Conservation (phyloP, 768 basidiomycete genomes). For the Kwoniella europaea region DNA sequence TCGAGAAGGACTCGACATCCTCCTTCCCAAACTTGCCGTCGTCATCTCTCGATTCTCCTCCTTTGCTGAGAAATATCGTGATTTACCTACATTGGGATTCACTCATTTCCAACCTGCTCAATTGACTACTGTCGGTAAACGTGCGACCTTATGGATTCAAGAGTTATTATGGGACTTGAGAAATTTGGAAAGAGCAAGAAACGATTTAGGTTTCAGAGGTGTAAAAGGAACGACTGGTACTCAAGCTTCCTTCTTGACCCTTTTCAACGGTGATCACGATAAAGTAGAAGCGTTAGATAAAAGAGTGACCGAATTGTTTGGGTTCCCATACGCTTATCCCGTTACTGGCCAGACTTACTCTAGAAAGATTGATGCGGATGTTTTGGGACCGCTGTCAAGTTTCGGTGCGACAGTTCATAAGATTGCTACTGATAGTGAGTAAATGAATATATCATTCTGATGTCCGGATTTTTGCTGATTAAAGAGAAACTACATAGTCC, state of each 20-base stretch:
- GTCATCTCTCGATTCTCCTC: slow-evolving; percentile 84
- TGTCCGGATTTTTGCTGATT: background rate
- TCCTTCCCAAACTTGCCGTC: slow-evolving; percentile 83
- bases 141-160: slow-evolving; percentile 95
- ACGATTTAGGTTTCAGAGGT: slow-evolving; percentile 94
- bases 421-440: slow-evolving; percentile 81
- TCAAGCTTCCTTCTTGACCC: slow-evolving; percentile 89
- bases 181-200: slow-evolving; percentile 83
- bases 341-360: slow-evolving; percentile 99
- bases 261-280: slow-evolving; percentile 93
- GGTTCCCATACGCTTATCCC: slow-evolving; percentile 93
- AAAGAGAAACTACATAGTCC: slow-evolving; percentile 59
- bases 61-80: slow-evolving; percentile 84
- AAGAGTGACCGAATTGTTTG: slow-evolving; percentile 86
- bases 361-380: slow-evolving; percentile 93
- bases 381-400: slow-evolving; percentile 84
- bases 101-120: slow-evolving; percentile 99
- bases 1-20: slow-evolving; percentile 78
- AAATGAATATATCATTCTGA: background rate
- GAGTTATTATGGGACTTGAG: slow-evolving; percentile 96
- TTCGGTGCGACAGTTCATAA: slow-evolving; percentile 94
- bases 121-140: slow-evolving; percentile 95
- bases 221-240: slow-evolving; percentile 99
- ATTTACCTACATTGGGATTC: slow-evolving; percentile 91
- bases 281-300: slow-evolving; percentile 91